Conservation (phyloP, 345 rosid species). For the Adansonia digitata region DNA sequence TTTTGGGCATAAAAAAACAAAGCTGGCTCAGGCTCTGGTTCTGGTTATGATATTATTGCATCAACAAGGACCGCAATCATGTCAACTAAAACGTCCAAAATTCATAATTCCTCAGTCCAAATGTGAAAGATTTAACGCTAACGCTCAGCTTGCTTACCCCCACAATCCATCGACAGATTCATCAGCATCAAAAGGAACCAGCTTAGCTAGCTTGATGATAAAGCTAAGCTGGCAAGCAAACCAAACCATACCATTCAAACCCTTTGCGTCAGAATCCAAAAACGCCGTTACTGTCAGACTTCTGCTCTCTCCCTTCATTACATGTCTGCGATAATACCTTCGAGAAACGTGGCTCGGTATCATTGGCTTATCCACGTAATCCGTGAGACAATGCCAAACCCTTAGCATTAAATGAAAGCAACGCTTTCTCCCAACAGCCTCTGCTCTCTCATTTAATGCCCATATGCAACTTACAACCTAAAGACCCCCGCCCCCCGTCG, state of each 20-base stretch:
- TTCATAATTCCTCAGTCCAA: not conserved
- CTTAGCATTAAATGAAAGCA: constrained; percentile 29
- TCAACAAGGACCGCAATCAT: not conserved
- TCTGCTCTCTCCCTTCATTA: no score
- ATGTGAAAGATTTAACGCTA: not conserved
- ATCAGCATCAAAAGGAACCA: not conserved
- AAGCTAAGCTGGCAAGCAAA: not conserved
- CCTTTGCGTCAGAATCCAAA: not conserved
- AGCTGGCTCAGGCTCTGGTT: not conserved
- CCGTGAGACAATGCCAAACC: constrained; percentile 8
- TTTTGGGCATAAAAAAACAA: no score
- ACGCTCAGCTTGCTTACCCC: not conserved
- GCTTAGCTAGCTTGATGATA: no score
- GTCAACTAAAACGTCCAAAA: not conserved
- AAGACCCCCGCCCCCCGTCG: not conserved
- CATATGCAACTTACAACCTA: not conserved
- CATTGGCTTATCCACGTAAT: not conserved
- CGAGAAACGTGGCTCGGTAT: not conserved
- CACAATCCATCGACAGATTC: no score
- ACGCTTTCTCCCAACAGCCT: constrained; percentile 29
- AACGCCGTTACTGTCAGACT: not conserved
- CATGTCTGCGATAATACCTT: not conserved
- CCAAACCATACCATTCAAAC: not conserved
- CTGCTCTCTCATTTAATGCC: constrained; percentile 36
- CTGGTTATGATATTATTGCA: not conserved